These are phyloP conservation scores for Penicillium sp. DNA, from an alignment of 2,329 filamentous ascomycete genomes.

Conservation along the genomic window DNA sequence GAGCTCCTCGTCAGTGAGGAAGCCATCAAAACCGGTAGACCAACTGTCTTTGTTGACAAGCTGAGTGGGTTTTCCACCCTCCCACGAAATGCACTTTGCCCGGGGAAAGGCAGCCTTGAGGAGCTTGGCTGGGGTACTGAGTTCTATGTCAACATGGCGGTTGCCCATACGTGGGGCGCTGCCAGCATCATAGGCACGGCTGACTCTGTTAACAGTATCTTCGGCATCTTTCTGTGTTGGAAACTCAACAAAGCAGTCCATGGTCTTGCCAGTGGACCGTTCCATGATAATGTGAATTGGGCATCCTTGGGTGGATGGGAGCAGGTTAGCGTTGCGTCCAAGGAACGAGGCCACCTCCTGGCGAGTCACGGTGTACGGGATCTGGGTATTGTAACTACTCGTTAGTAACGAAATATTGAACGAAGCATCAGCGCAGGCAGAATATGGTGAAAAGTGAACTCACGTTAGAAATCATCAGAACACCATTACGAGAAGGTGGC, in stretches of 20 bases:
- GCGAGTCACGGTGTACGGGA: conserved; percentile 51
- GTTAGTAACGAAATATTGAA: not conserved
- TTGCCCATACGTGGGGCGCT: conserved; percentile 47
- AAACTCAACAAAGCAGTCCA: conserved; percentile 54
- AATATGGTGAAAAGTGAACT: not conserved
- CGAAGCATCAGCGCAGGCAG: conserved; percentile 1
- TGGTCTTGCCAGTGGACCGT: conserved; percentile 55
- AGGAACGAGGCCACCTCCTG: conserved; percentile 49
- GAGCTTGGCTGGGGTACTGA: conserved; percentile 50
- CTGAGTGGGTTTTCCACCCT: conserved; percentile 33
- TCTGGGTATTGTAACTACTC: conserved; percentile 25
- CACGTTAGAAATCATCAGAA: conserved; percentile 5
- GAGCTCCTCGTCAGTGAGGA: conserved; percentile 52
- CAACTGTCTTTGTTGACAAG: conserved; percentile 41
- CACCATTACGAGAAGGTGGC: not conserved
- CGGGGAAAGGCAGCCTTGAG: conserved; percentile 52
- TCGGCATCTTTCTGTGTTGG: conserved; percentile 37
- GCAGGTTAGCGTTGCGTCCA: conserved; percentile 42
- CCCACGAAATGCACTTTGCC: conserved; percentile 51
- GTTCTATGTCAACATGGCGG: conserved; percentile 46
- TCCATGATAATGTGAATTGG: conserved; percentile 59
- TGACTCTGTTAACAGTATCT: conserved; percentile 37
- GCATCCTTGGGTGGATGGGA: conserved; percentile 39
- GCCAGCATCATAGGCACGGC: conserved; percentile 32
- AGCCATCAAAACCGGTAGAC: conserved; percentile 51